These are phyloP conservation scores for Pseudozyma sp. DNA, from an alignment of 1,284 basidiomycete species.

Conservation along the genomic window DNA sequence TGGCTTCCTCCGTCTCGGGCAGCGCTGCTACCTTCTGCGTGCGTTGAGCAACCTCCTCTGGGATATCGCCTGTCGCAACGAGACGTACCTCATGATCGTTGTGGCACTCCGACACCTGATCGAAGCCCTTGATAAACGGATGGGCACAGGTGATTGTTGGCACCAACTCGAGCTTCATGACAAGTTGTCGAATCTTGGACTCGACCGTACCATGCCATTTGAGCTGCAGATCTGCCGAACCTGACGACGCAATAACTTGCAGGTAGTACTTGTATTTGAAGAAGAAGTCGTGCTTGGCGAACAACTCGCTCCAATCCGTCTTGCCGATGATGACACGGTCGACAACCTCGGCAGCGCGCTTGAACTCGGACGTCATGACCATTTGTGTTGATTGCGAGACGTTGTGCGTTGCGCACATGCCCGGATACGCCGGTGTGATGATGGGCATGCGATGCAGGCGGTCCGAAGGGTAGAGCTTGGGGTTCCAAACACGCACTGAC, in stretches of 20 bases:
- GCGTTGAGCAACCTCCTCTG: conserved; percentile 61
- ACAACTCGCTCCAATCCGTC: conserved; percentile 82
- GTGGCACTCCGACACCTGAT: conserved; percentile 84
- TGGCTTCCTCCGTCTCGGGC: conserved; percentile 53
- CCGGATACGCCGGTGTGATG: conserved; percentile 98
- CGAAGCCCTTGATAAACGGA: conserved; percentile 94
- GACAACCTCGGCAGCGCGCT: conserved; percentile 91
- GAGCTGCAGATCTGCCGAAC: conserved; percentile 82
- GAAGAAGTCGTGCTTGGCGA: conserved; percentile 95
- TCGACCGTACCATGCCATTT: conserved; percentile 99
- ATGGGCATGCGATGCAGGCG: conserved; percentile 98
- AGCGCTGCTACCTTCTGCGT: conserved; percentile 58
- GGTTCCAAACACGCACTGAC: conserved; percentile 97
- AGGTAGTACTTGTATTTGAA: conserved; percentile 96
- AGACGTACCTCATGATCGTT: conserved; percentile 76
- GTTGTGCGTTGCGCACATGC: conserved; percentile 99
- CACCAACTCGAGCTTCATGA: conserved; percentile 96
- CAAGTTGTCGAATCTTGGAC: conserved; percentile 91
- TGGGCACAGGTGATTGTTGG: conserved; percentile 91
- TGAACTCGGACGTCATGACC: conserved; percentile 96
- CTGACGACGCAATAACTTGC: conserved; percentile 93
- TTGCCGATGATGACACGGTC: conserved; percentile 88
- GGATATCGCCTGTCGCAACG: conserved; percentile 63
- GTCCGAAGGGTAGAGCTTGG: conserved; percentile 93
- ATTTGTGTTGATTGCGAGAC: conserved; percentile 94